Percentiles rank a stretch among this genome's conserved stretches.
These are phyloP conservation scores for Saturnispora halmiae DNA, from an alignment of 805 yeast genomes.

Conservation along the genomic window DNA sequence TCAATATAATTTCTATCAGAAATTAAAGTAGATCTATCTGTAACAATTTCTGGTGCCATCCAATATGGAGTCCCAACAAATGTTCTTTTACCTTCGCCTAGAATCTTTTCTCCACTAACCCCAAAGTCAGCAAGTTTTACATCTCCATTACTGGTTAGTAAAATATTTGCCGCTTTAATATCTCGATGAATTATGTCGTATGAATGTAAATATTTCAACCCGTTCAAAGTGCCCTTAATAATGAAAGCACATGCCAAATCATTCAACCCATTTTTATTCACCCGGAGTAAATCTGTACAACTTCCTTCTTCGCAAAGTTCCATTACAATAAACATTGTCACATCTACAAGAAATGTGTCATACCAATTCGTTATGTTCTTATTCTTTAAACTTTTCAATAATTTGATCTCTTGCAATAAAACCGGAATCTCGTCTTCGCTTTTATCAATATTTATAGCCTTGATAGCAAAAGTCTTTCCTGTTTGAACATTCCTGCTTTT, in stretches of 20 bases:
- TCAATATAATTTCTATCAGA: constrained; percentile 10
- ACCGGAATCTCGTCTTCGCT: constrained; percentile 66
- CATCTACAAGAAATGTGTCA: constrained; percentile 55
- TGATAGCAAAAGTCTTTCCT: constrained; percentile 63
- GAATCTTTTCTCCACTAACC: constrained; percentile 70
- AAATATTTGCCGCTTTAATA: constrained; percentile 85
- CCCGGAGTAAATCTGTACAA: constrained; percentile 62
- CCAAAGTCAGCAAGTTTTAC: constrained; percentile 95
- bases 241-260: constrained; percentile 59
- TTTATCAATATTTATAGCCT: constrained; percentile 73
- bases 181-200: constrained; percentile 84
- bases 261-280: constrained; percentile 37
- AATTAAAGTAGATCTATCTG: constrained; percentile 12
- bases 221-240: constrained; percentile 53
- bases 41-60: constrained; percentile 95
- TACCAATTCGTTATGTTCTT: constrained; percentile 57
- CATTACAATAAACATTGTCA: constrained; percentile 82
- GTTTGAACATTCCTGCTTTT: constrained; percentile 37
- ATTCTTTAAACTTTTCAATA: constrained; percentile 58
- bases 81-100: constrained; percentile 41
- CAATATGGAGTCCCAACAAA: constrained; percentile 57
- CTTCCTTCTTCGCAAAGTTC: constrained; percentile 96
- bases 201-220: constrained; percentile 63
- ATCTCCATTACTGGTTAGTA: constrained; percentile 59
- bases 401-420: constrained; percentile 67